A percentile compares a stretch with the other conserved stretches of the same genome.
phyloP scores from a whole-genome alignment of 305 asterid genomes.

The Fraxinus latifolia region DNA sequence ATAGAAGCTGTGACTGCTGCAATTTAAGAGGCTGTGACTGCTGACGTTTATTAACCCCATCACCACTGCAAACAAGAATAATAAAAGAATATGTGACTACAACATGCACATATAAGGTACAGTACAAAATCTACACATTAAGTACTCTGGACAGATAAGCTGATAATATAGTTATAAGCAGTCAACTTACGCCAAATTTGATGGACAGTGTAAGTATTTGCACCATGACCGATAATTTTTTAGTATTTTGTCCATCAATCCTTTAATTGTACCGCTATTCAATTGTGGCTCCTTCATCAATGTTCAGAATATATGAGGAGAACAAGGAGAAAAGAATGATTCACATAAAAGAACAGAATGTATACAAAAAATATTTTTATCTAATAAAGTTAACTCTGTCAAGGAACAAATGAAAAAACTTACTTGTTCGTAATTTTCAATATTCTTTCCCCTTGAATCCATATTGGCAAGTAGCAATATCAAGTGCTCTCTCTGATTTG shows the following conservation, averaged over 20 bases:
- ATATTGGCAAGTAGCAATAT: constrained; percentile 90
- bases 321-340: constrained; percentile 10
- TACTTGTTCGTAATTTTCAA: constrained; percentile 55
- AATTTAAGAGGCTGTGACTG: constrained; percentile 67
- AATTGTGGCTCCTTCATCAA: constrained; percentile 51
- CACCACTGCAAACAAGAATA: constrained; percentile 49
- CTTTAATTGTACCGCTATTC: constrained; percentile 55
- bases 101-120: neutral
- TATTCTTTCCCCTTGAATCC: constrained; percentile 69
- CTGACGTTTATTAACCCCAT: constrained; percentile 49
- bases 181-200: constrained; percentile 71
- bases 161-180: constrained; percentile 17
- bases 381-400: constrained; percentile 11
- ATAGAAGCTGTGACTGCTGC: constrained; percentile 88
- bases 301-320: constrained; percentile 21
- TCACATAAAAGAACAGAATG: constrained; percentile 8
- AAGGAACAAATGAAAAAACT: constrained; percentile 26
- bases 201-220: constrained; percentile 63
- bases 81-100: constrained; percentile 16
- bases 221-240: constrained; percentile 93
- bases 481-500: constrained; percentile 97
- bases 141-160: constrained; percentile 15
- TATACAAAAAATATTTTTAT: constrained; percentile 4
- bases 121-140: neutral
- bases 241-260: constrained; percentile 62